phyloP scores from a whole-genome alignment of 768 basidiomycete genomes.

The Pleurotus ostreatus region DNA sequence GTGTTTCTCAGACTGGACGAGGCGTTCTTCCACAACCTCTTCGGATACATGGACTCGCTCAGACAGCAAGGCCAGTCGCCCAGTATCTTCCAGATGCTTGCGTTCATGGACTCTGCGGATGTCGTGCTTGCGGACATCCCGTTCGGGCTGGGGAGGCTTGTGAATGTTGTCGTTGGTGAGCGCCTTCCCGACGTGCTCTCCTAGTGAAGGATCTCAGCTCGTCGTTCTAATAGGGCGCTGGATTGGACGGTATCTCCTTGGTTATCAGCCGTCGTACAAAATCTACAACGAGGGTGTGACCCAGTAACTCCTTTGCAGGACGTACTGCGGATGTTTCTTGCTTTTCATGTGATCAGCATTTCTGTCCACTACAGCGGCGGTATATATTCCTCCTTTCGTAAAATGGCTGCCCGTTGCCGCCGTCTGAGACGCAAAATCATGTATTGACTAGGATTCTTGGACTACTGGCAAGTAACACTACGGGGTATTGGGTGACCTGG shows the following conservation, averaged over 20 bases:
- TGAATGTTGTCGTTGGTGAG: not conserved
- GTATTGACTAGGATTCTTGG: too few species aligned
- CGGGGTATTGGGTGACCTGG: too few species aligned
- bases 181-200: too few species aligned
- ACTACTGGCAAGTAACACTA: too few species aligned
- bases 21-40: conserved; percentile 4
- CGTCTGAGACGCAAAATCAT: too few species aligned
- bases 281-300: conserved; percentile 5
- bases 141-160: not conserved
- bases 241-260: conserved; percentile 1
- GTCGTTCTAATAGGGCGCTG: not conserved
- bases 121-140: conserved; percentile 5
- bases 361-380: too few species aligned
- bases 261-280: conserved; percentile 5
- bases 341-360: too few species aligned
- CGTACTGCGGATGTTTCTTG: too few species aligned
- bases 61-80: not conserved
- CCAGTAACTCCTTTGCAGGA: not conserved
- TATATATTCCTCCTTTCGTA: too few species aligned
- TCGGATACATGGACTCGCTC: conserved; percentile 1
- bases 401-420: too few species aligned
- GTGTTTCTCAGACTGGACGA: not conserved
- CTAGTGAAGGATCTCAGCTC: not conserved
- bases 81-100: conserved; percentile 1
- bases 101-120: not conserved